Conservation (phyloP, 202 grass and related monocot species). For the Setaria italica region DNA sequence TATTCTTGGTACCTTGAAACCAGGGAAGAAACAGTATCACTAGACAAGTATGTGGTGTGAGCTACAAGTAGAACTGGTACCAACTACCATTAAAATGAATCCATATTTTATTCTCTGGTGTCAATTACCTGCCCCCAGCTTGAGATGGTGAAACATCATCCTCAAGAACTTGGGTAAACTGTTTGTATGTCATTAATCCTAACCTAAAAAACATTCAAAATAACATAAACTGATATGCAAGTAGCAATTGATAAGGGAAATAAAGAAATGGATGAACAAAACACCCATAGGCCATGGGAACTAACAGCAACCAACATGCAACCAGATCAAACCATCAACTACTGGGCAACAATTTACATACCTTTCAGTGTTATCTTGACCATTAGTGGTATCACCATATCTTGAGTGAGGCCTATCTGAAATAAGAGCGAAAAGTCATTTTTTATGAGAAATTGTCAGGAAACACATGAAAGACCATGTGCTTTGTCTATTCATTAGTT, state of each 20-base stretch:
- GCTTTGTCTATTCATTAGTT: background rate
- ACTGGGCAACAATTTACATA: conserved; percentile 24
- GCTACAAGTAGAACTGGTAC: conserved; percentile 5
- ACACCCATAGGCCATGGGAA: background rate
- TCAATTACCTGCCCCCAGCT: conserved; percentile 69
- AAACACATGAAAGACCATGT: conserved; percentile 18
- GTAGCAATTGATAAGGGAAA: background rate
- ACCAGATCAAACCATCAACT: conserved; percentile 8
- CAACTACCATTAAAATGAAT: conserved; percentile 20
- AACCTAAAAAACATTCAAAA: conserved; percentile 56
- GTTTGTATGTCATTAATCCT: conserved; percentile 91
- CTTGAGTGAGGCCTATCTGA: conserved; percentile 65
- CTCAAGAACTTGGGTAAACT: conserved; percentile 81
- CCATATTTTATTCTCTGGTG: background rate
- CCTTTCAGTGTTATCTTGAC: conserved; percentile 57
- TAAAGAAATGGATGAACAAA: background rate
- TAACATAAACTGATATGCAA: conserved; percentile 26
- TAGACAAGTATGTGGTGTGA: conserved; percentile 14
- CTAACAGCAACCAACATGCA: conserved; percentile 29
- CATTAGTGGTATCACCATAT: conserved; percentile 59
- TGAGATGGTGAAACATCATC: conserved; percentile 89
- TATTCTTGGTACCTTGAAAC: conserved; percentile 86
- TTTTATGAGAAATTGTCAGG: conserved; percentile 13
- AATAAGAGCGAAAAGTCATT: conserved; percentile 18
- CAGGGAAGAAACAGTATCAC: conserved; percentile 41